Evolutionary conservation across 2,329 filamentous ascomycete species (phyloP).

Genomic region (Graphilbum sp.): DNA sequence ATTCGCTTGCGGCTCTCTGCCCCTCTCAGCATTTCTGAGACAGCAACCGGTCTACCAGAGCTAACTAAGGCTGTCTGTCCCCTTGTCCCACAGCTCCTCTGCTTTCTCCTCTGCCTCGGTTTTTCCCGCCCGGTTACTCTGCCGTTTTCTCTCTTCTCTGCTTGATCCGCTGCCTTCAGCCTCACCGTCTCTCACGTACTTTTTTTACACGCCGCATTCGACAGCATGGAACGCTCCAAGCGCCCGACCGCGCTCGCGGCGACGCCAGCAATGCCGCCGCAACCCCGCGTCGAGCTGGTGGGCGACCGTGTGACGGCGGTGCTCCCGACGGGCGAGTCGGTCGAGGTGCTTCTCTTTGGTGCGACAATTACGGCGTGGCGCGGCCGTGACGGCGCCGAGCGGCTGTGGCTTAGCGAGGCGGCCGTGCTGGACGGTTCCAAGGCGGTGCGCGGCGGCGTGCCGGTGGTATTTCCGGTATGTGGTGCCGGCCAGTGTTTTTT

Average conservation of each 20-base stretch:
- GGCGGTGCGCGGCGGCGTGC: slow-evolving; percentile 80
- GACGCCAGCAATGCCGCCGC: slow-evolving; percentile 57
- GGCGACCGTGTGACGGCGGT: slow-evolving; percentile 60
- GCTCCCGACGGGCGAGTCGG: slow-evolving; percentile 71
- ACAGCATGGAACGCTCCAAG: slow-evolving; percentile 59
- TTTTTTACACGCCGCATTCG: too few species aligned
- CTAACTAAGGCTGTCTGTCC: too few species aligned
- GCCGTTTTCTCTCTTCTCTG: too few species aligned
- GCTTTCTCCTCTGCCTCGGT: too few species aligned
- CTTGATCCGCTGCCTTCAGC: too few species aligned
- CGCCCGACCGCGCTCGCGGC: slow-evolving; percentile 64
- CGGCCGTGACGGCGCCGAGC: slow-evolving; percentile 56
- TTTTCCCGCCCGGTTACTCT: too few species aligned
- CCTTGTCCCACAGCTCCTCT: too few species aligned
- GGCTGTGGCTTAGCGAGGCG: slow-evolving; percentile 69
- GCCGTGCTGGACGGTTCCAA: slow-evolving; percentile 76
- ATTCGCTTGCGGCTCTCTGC: too few species aligned
- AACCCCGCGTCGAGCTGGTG: slow-evolving; percentile 57
- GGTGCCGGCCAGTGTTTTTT: too few species aligned
- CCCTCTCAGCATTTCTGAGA: too few species aligned
- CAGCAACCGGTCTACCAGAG: too few species aligned
- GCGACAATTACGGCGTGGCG: slow-evolving; percentile 93
- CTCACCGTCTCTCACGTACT: too few species aligned
- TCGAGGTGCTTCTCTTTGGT: slow-evolving; percentile 76
- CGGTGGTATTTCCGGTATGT: slow-evolving; percentile 74